Conservation (phyloP, 192 early-diverging fungal species). For the Gigaspora rosea region DNA sequence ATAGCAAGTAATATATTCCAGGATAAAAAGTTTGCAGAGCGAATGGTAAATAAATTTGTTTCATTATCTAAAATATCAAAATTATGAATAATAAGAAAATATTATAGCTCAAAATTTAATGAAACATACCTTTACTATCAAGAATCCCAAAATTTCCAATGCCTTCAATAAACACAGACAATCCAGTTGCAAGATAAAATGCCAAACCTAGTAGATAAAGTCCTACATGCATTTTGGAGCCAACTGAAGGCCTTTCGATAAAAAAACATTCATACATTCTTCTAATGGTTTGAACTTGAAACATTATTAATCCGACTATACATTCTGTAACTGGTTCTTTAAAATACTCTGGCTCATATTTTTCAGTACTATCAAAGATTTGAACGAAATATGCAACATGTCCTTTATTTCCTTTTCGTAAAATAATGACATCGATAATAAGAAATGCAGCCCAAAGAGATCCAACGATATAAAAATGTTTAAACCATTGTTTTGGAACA, state of each 20-base stretch:
- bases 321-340: not conserved
- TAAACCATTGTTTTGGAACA: constrained; percentile 52
- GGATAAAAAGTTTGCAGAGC: constrained; percentile 32
- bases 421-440: constrained; percentile 30
- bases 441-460: constrained; percentile 36
- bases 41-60: constrained; percentile 28
- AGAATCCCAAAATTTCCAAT: constrained; percentile 39
- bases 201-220: constrained; percentile 67
- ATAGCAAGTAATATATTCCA: constrained; percentile 35
- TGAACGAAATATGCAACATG: not conserved
- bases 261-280: constrained; percentile 53
- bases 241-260: constrained; percentile 47
- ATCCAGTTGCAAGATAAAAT: constrained; percentile 60
- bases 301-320: constrained; percentile 38
- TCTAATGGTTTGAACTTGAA: constrained; percentile 43
- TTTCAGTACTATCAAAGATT: not conserved
- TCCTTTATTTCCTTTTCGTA: constrained; percentile 14
- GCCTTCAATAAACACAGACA: constrained; percentile 54
- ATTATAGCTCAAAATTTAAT: not conserved
- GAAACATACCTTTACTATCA: not conserved
- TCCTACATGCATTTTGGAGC: constrained; percentile 57
- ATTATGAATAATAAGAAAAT: not conserved
- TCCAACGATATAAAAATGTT: constrained; percentile 54
- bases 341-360: not conserved
- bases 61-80: not conserved